These are phyloP conservation scores for Ceriops zippeliana DNA, from an alignment of 345 rosid genomes.

Conservation along the genomic window DNA sequence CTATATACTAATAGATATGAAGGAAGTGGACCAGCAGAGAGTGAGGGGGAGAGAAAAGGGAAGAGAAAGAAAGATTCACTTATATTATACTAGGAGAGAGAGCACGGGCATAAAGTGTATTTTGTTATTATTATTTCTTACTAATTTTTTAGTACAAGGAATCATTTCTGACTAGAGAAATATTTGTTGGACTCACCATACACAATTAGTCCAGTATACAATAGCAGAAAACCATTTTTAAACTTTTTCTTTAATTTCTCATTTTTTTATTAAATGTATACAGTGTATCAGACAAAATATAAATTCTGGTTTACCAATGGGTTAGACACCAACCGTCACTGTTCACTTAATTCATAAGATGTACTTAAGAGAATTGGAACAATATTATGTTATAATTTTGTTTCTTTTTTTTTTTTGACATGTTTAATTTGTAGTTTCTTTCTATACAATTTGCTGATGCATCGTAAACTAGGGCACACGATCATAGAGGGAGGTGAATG, in stretches of 20 bases:
- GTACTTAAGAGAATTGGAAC: too few species aligned
- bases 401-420: too few species aligned
- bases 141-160: not conserved
- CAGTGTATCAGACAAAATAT: too few species aligned
- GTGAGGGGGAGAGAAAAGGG: slow-evolving; percentile 6
- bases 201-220: too few species aligned
- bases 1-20: not conserved
- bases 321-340: too few species aligned
- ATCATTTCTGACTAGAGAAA: not conserved
- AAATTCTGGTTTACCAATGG: too few species aligned
- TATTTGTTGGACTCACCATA: too few species aligned
- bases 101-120: slow-evolving; percentile 17
- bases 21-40: not conserved
- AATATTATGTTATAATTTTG: too few species aligned
- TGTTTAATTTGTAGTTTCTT: not conserved
- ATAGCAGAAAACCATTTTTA: too few species aligned
- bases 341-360: too few species aligned
- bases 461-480: slow-evolving; percentile 16
- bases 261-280: too few species aligned
- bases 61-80: not conserved
- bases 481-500: slow-evolving; percentile 3
- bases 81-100: slow-evolving; percentile 17
- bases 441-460: slow-evolving; percentile 15
- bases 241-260: too few species aligned
- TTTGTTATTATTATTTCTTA: slow-evolving; percentile 1